Evolutionary conservation across 768 basidiomycete genomes (phyloP).

Genomic region (Boletellus ananas): DNA sequence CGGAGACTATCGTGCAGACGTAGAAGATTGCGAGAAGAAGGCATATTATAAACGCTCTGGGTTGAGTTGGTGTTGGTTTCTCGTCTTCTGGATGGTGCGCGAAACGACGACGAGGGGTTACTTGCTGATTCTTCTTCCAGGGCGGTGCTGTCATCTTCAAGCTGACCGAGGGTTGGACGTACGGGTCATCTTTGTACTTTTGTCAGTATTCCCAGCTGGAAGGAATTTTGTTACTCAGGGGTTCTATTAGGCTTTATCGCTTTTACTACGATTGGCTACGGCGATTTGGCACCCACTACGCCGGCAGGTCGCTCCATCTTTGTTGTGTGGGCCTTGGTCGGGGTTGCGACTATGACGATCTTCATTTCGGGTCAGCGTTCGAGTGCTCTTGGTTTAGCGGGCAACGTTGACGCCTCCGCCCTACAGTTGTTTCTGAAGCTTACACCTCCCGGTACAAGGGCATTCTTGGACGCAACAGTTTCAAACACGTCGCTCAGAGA

Average conservation of each 20-base stretch:
- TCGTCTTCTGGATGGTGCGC: constrained; percentile 75
- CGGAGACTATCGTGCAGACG: constrained; percentile 17
- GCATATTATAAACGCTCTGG: constrained; percentile 55
- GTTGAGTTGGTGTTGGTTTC: constrained; percentile 57
- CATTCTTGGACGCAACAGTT: constrained; percentile 44
- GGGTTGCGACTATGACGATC: constrained; percentile 73
- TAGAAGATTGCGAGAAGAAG: constrained; percentile 43
- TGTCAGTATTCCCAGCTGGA: constrained; percentile 42
- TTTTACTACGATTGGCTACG: constrained; percentile 75
- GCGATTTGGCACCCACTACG: constrained; percentile 57
- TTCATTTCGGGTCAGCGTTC: constrained; percentile 58
- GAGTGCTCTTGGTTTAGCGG: not conserved
- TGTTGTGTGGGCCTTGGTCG: constrained; percentile 73
- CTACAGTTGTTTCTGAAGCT: constrained; percentile 59
- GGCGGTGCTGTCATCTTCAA: constrained; percentile 67
- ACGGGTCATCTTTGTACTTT: constrained; percentile 64
- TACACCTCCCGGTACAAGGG: constrained; percentile 63
- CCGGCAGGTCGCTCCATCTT: constrained; percentile 74
- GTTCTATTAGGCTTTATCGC: constrained; percentile 54
- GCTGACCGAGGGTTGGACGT: constrained; percentile 66
- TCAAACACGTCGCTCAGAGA: constrained; percentile 43
- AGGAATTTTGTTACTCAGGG: not conserved
- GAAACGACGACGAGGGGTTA: not conserved
- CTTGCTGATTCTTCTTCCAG: constrained; percentile 29
- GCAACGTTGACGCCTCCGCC: not conserved